Evolutionary conservation across 2,329 filamentous ascomycete genomes (phyloP).

Genomic region (Botryotinia narcissicola): DNA sequence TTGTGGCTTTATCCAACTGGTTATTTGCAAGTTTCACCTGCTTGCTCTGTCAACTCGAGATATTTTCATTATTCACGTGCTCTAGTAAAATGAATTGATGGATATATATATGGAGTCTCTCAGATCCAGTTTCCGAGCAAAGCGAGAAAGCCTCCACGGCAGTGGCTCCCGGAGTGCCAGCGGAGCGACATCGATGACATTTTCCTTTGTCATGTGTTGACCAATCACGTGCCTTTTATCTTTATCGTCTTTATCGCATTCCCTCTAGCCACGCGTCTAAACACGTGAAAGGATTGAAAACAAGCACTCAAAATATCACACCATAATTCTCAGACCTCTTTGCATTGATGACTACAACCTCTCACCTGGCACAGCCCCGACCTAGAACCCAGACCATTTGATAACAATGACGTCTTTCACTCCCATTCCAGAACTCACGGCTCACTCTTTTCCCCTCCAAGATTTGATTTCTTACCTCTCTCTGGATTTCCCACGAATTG

Average conservation of each 20-base stretch:
- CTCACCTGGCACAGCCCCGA: background rate
- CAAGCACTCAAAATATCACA: background rate
- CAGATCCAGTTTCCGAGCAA: background rate
- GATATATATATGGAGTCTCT: background rate
- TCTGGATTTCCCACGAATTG: constrained; percentile 1
- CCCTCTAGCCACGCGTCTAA: background rate
- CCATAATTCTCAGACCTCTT: background rate
- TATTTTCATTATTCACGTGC: background rate
- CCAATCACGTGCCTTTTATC: background rate
- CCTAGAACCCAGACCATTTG: background rate
- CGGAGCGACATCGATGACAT: background rate
- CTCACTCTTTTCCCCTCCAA: background rate
- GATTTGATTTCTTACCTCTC: background rate
- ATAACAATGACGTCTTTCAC: background rate
- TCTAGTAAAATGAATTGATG: background rate
- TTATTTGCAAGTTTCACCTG: background rate
- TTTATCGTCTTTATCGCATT: background rate
- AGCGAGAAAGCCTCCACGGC: background rate
- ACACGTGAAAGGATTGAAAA: background rate
- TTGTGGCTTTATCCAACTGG: background rate
- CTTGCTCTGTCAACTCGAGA: background rate
- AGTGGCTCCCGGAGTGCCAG: background rate
- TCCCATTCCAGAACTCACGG: background rate
- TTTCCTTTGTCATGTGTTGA: background rate
- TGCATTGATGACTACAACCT: background rate